These are phyloP conservation scores for Sporothrix curviconia DNA, from an alignment of 2,329 filamentous ascomycete genomes.

Conservation along the genomic window DNA sequence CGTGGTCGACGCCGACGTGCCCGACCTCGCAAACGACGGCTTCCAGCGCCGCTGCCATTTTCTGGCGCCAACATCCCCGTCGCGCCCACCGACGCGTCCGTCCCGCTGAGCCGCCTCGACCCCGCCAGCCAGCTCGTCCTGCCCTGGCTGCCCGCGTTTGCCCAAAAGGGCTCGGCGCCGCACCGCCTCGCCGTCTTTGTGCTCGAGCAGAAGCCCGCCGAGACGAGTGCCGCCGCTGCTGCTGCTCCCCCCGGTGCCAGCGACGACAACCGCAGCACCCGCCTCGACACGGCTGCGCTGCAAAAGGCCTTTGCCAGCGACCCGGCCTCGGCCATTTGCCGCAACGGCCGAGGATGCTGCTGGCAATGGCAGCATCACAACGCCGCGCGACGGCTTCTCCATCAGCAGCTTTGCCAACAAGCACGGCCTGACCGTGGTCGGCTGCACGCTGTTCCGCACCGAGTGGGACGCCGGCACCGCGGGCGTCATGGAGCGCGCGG, in stretches of 20 bases:
- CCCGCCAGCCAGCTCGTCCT: conserved; percentile 59
- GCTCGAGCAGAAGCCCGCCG: conserved; percentile 69
- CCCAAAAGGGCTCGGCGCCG: conserved; percentile 85
- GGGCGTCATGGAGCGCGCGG: conserved; percentile 77
- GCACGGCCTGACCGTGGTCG: conserved; percentile 64
- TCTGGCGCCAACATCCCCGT: conserved; percentile 59
- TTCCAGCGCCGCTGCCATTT: conserved; percentile 84
- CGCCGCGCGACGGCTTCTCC: conserved; percentile 59
- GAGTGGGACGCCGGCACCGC: conserved; percentile 84
- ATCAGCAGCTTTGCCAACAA: conserved; percentile 68
- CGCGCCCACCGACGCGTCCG: conserved; percentile 45
- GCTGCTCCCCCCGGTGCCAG: conserved; percentile 54
- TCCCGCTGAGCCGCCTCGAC: conserved; percentile 59
- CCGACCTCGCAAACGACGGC: conserved; percentile 64
- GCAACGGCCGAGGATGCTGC: neutral
- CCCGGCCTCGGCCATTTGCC: conserved; percentile 12
- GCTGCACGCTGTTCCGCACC: conserved; percentile 80
- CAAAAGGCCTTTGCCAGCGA: conserved; percentile 39
- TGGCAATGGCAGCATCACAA: neutral
- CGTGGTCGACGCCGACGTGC: conserved; percentile 86
- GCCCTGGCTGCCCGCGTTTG: conserved; percentile 79
- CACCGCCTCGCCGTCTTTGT: conserved; percentile 82
- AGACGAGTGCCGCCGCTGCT: too few relatives aligned
- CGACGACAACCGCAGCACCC: conserved; percentile 36
- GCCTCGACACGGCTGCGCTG: conserved; percentile 52